phyloP scores from a whole-genome alignment of 2,329 filamentous ascomycete genomes.

The Rhynchosporium agropyri region DNA sequence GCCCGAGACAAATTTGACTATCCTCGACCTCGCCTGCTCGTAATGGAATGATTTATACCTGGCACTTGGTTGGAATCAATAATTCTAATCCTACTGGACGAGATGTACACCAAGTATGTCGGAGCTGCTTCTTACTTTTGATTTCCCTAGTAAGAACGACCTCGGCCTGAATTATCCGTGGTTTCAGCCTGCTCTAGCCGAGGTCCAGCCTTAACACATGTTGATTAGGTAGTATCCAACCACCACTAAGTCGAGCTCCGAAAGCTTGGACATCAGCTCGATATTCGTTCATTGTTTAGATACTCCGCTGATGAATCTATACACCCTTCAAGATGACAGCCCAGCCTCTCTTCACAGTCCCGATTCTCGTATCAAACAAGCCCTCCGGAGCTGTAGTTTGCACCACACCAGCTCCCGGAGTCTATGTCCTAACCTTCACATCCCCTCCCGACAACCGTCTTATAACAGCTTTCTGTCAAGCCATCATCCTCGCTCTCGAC shows the following conservation, averaged over 20 bases:
- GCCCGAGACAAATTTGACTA: too few species aligned
- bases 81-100: too few species aligned
- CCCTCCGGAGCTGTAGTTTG: constrained; percentile 62
- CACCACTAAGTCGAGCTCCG: constrained; percentile 1
- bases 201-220: constrained; percentile 22
- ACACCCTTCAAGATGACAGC: constrained; percentile 29
- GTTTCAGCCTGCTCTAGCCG: constrained; percentile 13
- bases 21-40: too few species aligned
- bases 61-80: too few species aligned
- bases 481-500: constrained; percentile 72
- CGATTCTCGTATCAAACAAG: constrained; percentile 49
- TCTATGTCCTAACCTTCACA: constrained; percentile 74
- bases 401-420: constrained; percentile 58
- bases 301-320: neutral
- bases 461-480: constrained; percentile 66
- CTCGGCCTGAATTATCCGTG: too few species aligned
- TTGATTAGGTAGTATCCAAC: constrained; percentile 3
- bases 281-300: neutral
- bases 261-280: constrained; percentile 5
- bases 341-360: constrained; percentile 58
- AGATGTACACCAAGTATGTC: too few species aligned
- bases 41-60: too few species aligned
- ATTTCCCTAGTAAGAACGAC: too few species aligned
- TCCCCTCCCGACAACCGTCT: constrained; percentile 78
- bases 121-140: too few species aligned